phyloP scores from a whole-genome alignment of 352 stramenopile species.

The Blastocystis sp. region DNA sequence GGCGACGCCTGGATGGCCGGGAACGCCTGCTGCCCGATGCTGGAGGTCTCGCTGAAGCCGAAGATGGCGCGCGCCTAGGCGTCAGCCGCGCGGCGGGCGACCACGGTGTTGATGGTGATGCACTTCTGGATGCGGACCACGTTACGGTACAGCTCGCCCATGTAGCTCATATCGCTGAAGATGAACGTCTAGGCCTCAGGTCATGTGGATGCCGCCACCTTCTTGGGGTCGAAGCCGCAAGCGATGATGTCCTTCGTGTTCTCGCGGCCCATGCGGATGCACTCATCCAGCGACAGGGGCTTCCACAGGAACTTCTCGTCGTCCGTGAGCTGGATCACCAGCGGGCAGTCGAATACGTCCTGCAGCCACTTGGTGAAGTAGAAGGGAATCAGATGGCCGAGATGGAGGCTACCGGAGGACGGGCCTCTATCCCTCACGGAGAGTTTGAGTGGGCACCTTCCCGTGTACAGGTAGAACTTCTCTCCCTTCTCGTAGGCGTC shows the following conservation, averaged over 20 bases:
- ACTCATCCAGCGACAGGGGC: conserved; percentile 78
- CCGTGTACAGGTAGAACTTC: conserved; percentile 99
- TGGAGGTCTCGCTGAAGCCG: conserved; percentile 92
- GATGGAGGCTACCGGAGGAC: conserved; percentile 91
- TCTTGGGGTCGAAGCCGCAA: conserved; percentile 86
- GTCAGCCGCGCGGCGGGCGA: background rate
- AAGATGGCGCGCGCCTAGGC: conserved; percentile 95
- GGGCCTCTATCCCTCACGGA: conserved; percentile 76
- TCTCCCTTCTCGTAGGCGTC: conserved; percentile 88
- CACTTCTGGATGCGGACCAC: conserved; percentile 98
- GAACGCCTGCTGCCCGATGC: conserved; percentile 96
- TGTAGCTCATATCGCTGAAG: conserved; percentile 98
- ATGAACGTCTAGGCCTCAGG: conserved; percentile 93
- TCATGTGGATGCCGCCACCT: conserved; percentile 76
- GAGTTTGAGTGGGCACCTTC: conserved; percentile 73
- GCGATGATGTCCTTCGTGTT: conserved; percentile 99
- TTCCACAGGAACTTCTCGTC: conserved; percentile 99
- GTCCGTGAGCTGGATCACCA: conserved; percentile 99
- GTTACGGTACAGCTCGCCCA: conserved; percentile 96
- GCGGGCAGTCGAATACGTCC: conserved; percentile 93
- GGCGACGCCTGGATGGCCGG: conserved; percentile 93
- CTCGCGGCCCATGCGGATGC: conserved; percentile 87
- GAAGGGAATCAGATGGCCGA: conserved; percentile 98
- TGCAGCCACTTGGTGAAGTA: conserved; percentile 98
- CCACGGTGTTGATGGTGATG: conserved; percentile 86